Percentiles rank a stretch among this genome's conserved stretches.
Conservation (phyloP, 345 rosid species). For the Dimocarpus longan region DNA sequence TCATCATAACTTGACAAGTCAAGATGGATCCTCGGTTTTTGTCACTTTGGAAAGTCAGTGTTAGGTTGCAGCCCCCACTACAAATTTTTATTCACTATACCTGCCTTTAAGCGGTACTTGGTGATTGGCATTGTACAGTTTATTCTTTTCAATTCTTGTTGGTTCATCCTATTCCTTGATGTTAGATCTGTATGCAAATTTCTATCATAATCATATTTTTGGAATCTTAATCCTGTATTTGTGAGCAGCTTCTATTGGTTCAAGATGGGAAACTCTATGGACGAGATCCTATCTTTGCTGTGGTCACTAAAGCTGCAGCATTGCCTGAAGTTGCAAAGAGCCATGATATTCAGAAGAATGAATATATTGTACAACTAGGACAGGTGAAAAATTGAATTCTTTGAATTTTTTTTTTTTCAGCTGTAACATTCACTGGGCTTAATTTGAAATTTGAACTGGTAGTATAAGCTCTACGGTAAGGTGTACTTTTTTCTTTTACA, state of each 20-base stretch:
- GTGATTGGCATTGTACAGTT: not conserved
- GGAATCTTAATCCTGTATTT: slow-evolving; percentile 20
- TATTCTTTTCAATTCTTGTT: not conserved
- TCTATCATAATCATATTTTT: slow-evolving; percentile 5
- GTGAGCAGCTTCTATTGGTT: slow-evolving; percentile 78
- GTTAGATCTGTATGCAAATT: not conserved
- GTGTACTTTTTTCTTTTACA: not conserved
- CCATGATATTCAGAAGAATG: slow-evolving; percentile 74
- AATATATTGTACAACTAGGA: slow-evolving; percentile 67
- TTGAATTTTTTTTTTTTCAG: not conserved
- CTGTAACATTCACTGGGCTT: not conserved
- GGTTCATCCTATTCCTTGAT: slow-evolving; percentile 15
- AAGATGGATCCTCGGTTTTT: not conserved
- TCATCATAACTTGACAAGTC: not conserved
- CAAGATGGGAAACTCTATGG: slow-evolving; percentile 98
- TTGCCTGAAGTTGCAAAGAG: slow-evolving; percentile 67
- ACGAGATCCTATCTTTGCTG: slow-evolving; percentile 69
- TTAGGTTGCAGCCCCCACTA: not conserved
- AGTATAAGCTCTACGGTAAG: not conserved
- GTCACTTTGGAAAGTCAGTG: not conserved
- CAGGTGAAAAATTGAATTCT: slow-evolving; percentile 48
- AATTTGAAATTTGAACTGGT: slow-evolving; percentile 6
- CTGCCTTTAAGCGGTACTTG: not conserved
- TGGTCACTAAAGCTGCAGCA: slow-evolving; percentile 67
- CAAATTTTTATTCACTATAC: not conserved